Evolutionary conservation across 2,329 filamentous ascomycete species (phyloP), one percentile per base, ranked within the genome.

Genomic region (Coniella vitis): DNA sequence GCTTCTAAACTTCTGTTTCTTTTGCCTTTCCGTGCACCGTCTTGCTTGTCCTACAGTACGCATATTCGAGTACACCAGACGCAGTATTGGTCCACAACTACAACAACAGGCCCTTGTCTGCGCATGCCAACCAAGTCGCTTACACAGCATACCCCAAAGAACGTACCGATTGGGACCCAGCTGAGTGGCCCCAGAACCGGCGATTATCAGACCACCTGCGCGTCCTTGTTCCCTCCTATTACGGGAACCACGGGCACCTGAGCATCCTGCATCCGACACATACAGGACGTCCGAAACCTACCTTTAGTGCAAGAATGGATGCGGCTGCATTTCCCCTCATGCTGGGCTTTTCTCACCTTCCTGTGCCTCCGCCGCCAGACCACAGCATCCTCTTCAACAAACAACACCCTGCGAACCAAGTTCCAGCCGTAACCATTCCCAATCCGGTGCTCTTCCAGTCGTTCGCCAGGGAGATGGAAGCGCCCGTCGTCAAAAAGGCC

Each of bases 281-380:
- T n/a, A 21, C 25, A n/a, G 7, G 8, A 14, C 9, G 4, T 17
- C 10, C 17, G n/a, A n/a, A 42, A 10, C n/a, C 29, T 19, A 12
- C 16, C 17, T 4, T 38, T 34, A 25, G 22, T 5, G 41, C 36
- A 31, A 29, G 20, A 21, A 53, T 53, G 51, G 48, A 51, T 17
- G 51, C 51, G 12, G 41, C 48, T 12, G 47, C 48, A 3, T 44
- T 51, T 25, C 48, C 51, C 39, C 47, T 50, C 20, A 51, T 53
- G 51, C 14, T 53, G 37, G 49, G 49, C 25, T 32, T 51, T 34
- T 45, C 62, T 46, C 61, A 67, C 22, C 60, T 64, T 13, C 67
- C 67, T 35, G 62, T 69, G 39, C 69, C 68, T 7, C 68, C 67
- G 43, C 66, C 68, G 7, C 67, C 67, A 31, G 67, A 69, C 32